phyloP scores from a whole-genome alignment of 1,139 yeast species.

The Yamadazyma songkhlaensis region DNA sequence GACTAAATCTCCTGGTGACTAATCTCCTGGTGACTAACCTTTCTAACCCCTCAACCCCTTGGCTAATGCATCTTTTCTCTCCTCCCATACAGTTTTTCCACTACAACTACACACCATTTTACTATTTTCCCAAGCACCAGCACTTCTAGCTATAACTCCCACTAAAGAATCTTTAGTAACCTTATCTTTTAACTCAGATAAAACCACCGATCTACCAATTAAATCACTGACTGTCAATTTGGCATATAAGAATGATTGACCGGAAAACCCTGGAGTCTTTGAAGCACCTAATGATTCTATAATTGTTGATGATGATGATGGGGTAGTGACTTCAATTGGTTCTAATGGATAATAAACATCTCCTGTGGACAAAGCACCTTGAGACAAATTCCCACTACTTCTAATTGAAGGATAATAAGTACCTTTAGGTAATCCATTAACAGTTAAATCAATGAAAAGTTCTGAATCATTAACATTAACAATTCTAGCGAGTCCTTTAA shows the following conservation, averaged over 20 bases:
- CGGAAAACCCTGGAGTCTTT: slow-evolving; percentile 35
- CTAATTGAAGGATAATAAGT: slow-evolving; percentile 69
- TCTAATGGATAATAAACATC: slow-evolving; percentile 43
- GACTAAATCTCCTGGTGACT: no score
- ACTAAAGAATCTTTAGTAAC: slow-evolving; percentile 50
- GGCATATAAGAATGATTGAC: slow-evolving; percentile 65
- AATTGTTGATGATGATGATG: slow-evolving; percentile 30
- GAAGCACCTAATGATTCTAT: slow-evolving; percentile 40
- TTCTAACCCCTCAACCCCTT: slow-evolving; percentile 9
- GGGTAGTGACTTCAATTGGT: slow-evolving; percentile 42
- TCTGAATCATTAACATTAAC: slow-evolving; percentile 59
- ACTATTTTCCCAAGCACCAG: slow-evolving; percentile 96
- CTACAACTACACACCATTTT: slow-evolving; percentile 92
- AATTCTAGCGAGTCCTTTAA: slow-evolving; percentile 83
- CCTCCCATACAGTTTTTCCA: slow-evolving; percentile 97
- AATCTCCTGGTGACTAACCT: no score
- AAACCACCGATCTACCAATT: slow-evolving; percentile 78
- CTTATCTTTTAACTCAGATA: slow-evolving; percentile 43
- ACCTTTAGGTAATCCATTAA: slow-evolving; percentile 67
- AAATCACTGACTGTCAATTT: slow-evolving; percentile 57
- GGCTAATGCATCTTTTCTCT: slow-evolving; percentile 53
- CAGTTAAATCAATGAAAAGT: slow-evolving; percentile 70
- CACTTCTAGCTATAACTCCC: slow-evolving; percentile 93
- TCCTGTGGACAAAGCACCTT: slow-evolving; percentile 75
- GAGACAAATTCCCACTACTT: slow-evolving; percentile 69